Percentiles rank a stretch among this genome's conserved stretches.
Evolutionary conservation across 202 grass and related monocot species (phyloP).

Genomic region (Carex arenaria): DNA sequence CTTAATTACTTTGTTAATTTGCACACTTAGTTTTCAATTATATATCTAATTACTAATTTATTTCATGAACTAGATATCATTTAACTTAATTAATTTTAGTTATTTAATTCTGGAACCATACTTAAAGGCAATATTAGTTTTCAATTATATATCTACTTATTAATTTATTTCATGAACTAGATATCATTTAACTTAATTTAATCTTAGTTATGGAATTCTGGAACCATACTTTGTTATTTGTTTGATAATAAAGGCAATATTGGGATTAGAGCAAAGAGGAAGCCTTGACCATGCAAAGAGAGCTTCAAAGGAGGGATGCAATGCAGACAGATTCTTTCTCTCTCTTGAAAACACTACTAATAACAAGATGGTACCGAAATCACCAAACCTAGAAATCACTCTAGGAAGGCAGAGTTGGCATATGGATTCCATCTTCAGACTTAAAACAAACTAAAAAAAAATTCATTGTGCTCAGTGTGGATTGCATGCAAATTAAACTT

Average conservation of each 20-base stretch:
- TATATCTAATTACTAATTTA: not conserved
- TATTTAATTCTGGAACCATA: not conserved
- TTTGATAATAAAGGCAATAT: conserved; percentile 20
- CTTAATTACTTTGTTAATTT: not conserved
- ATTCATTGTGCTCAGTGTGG: conserved; percentile 13
- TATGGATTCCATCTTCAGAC: conserved; percentile 32
- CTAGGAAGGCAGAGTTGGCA: conserved; percentile 66
- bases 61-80: not conserved
- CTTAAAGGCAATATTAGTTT: not conserved
- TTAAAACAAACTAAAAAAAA: conserved; percentile 30
- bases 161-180: not conserved
- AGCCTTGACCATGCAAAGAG: conserved; percentile 11
- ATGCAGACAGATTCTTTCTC: not conserved
- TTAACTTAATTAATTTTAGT: not conserved
- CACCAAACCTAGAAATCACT: conserved; percentile 72
- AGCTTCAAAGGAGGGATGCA: conserved; percentile 20
- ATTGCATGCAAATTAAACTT: not conserved
- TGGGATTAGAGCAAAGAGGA: conserved; percentile 21
- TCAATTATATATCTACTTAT: not conserved
- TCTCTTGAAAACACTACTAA: conserved; percentile 10
- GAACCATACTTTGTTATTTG: not conserved
- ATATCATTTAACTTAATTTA: not conserved
- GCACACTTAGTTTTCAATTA: not conserved
- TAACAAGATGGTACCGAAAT: conserved; percentile 21
- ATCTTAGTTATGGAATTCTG: not conserved